Evolutionary conservation across 805 yeast genomes (phyloP).

Genomic region (Candida tibetensis): DNA sequence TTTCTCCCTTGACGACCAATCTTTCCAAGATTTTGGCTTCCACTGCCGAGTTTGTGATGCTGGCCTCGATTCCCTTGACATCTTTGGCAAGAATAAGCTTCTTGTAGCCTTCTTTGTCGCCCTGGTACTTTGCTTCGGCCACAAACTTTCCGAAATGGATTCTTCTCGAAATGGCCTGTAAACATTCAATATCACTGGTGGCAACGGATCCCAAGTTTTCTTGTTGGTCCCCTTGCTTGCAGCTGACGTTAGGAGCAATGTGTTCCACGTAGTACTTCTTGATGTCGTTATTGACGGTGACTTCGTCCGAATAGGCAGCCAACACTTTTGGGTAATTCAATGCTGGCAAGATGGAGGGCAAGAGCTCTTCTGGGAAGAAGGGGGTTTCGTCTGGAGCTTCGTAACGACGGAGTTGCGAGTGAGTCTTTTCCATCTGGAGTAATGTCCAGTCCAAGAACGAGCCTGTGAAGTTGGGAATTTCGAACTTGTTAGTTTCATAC

Average conservation of each 20-base stretch:
- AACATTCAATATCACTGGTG: constrained; percentile 75
- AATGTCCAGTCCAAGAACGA: constrained; percentile 87
- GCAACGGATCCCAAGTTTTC: constrained; percentile 90
- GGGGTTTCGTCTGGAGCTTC: constrained; percentile 95
- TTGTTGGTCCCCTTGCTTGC: constrained; percentile 64
- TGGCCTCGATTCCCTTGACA: constrained; percentile 66
- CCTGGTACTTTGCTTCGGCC: constrained; percentile 87
- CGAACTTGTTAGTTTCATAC: constrained; percentile 55
- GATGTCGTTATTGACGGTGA: constrained; percentile 74
- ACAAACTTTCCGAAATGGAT: constrained; percentile 97
- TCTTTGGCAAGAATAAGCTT: constrained; percentile 65
- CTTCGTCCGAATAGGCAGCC: constrained; percentile 69
- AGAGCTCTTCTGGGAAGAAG: constrained; percentile 68
- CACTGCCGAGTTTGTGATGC: constrained; percentile 84
- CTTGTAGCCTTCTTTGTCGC: constrained; percentile 61
- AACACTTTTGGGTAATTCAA: constrained; percentile 75
- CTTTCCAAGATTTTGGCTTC: constrained; percentile 81
- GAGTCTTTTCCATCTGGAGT: constrained; percentile 62
- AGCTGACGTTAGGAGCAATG: constrained; percentile 75
- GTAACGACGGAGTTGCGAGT: constrained; percentile 78
- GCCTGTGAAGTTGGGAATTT: constrained; percentile 68
- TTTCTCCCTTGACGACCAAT: constrained; percentile 73
- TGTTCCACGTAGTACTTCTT: constrained; percentile 62
- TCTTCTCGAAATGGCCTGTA: constrained; percentile 86
- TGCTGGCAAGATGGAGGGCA: constrained; percentile 76